Percentiles rank a stretch among this genome's conserved stretches.
phyloP scores from a whole-genome alignment of 2,329 filamentous ascomycete genomes.

The Didymella keratinophila region DNA sequence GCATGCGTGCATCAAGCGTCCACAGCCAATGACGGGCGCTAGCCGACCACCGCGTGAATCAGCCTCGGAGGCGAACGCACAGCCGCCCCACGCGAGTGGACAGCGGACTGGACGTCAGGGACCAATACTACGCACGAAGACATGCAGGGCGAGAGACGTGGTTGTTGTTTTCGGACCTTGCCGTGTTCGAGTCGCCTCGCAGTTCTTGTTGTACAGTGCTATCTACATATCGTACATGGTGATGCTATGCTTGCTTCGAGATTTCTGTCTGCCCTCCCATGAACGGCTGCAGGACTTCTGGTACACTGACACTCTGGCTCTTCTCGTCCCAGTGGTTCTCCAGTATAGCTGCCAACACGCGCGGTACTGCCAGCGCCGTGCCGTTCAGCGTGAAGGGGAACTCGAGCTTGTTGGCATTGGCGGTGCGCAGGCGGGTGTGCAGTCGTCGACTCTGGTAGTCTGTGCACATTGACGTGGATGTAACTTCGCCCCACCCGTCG shows the following conservation, averaged over 20 bases:
- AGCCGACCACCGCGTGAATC: constrained; percentile 40
- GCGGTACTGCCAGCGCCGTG: constrained; percentile 88
- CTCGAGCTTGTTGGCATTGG: constrained; percentile 60
- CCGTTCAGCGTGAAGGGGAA: constrained; percentile 95
- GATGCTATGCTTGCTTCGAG: constrained; percentile 31
- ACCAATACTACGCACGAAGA: background rate
- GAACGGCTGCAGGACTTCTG: constrained; percentile 79
- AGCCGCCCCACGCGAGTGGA: constrained; percentile 20
- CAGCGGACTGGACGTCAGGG: constrained; percentile 24
- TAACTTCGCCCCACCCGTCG: constrained; percentile 91
- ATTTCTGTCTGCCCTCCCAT: constrained; percentile 68
- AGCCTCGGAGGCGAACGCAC: constrained; percentile 38
- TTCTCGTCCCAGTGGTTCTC: constrained; percentile 89
- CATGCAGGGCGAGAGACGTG: background rate
- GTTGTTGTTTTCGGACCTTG: no score
- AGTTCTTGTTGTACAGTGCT: background rate
- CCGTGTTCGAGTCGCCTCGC: background rate
- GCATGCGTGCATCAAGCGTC: constrained; percentile 27
- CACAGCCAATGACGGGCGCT: constrained; percentile 38
- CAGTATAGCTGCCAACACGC: constrained; percentile 85
- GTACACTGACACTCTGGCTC: constrained; percentile 72
- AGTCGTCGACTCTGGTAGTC: constrained; percentile 92
- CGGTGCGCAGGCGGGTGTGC: constrained; percentile 72
- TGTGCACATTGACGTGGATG: constrained; percentile 87
- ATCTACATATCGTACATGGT: background rate